Conservation (phyloP, 768 basidiomycete genomes). For the Phaeolepiota aurea region DNA sequence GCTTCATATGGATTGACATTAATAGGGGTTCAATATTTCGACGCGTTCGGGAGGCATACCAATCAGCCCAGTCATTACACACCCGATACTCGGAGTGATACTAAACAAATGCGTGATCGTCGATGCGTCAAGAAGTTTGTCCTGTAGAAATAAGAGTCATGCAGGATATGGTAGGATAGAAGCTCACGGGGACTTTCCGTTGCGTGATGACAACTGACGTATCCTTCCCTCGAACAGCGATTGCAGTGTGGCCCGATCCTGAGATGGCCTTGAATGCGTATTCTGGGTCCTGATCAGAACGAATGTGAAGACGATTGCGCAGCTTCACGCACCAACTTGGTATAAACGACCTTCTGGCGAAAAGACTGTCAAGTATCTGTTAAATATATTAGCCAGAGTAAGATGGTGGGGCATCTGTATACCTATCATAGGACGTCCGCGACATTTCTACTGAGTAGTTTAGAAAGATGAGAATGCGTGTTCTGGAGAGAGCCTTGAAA, state of each 20-base stretch:
- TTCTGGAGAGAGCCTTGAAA: neutral
- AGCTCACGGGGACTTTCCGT: slow-evolving; percentile 87
- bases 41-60: slow-evolving; percentile 38
- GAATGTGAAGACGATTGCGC: neutral
- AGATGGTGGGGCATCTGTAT: slow-evolving; percentile 1
- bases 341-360: slow-evolving; percentile 96
- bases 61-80: slow-evolving; percentile 95
- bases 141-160: slow-evolving; percentile 36
- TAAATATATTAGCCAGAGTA: slow-evolving; percentile 1
- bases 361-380: slow-evolving; percentile 91
- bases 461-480: neutral
- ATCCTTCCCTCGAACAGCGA: slow-evolving; percentile 90
- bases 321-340: slow-evolving; percentile 81
- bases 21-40: neutral
- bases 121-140: slow-evolving; percentile 92
- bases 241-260: slow-evolving; percentile 89
- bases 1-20: slow-evolving; percentile 36
- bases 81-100: slow-evolving; percentile 94
- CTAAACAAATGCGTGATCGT: slow-evolving; percentile 95
- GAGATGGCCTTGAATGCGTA: slow-evolving; percentile 99
- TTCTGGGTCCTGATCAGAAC: slow-evolving; percentile 39
- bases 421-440: slow-evolving; percentile 91
- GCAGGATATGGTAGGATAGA: neutral
- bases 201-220: slow-evolving; percentile 95
- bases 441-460: slow-evolving; percentile 56